These are phyloP conservation scores for Cyclotella distinguenda DNA, from an alignment of 108 stramenopile genomes.

Conservation along the genomic window DNA sequence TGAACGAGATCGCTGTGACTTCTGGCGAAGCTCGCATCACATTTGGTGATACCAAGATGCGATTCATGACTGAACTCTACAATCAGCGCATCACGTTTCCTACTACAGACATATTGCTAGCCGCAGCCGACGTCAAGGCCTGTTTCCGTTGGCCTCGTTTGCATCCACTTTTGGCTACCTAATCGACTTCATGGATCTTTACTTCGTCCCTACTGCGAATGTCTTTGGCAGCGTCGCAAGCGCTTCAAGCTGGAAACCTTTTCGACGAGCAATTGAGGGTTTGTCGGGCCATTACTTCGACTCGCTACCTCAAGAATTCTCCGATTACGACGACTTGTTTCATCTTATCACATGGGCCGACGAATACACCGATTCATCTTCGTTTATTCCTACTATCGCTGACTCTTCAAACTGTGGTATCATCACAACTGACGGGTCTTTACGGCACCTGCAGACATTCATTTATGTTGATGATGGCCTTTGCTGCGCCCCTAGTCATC, in stretches of 20 bases:
- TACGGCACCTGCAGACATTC: background rate
- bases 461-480: constrained; percentile 17
- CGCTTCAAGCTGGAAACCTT: constrained; percentile 5
- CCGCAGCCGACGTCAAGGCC: constrained; percentile 4
- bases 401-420: too few relatives aligned
- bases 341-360: too few relatives aligned
- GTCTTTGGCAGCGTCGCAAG: constrained; percentile 1
- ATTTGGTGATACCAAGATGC: background rate
- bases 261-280: background rate
- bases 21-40: background rate
- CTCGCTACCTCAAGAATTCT: too few relatives aligned
- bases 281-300: background rate
- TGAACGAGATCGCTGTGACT: background rate
- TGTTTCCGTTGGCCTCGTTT: constrained; percentile 3
- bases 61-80: background rate
- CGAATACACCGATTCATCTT: too few relatives aligned
- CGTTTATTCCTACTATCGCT: too few relatives aligned
- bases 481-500: background rate
- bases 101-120: background rate
- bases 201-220: background rate
- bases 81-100: background rate
- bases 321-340: too few relatives aligned
- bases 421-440: too few relatives aligned
- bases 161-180: constrained; percentile 2
- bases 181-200: background rate